phyloP scores from a whole-genome alignment of 345 rosid genomes.

The Eucalyptus pauciflora region DNA sequence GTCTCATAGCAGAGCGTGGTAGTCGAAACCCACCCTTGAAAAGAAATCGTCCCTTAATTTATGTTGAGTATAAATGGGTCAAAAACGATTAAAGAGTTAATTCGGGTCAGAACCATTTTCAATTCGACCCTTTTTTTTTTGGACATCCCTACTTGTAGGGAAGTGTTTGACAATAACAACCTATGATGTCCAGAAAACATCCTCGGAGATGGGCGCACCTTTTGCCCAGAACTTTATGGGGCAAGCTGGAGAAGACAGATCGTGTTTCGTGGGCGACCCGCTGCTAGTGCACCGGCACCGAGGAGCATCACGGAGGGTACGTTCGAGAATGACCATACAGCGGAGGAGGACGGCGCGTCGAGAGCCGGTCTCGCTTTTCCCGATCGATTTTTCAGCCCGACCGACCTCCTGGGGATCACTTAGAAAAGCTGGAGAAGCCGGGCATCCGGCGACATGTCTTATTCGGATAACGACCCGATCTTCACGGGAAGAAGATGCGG shows the following conservation, averaged over 20 bases:
- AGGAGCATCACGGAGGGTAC: background rate
- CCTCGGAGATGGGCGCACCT: background rate
- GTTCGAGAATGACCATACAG: background rate
- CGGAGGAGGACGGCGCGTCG: background rate
- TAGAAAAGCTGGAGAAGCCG: background rate
- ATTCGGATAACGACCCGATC: background rate
- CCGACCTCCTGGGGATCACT: background rate
- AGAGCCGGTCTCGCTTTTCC: background rate
- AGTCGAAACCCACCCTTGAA: too few relatives aligned
- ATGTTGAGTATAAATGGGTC: too few relatives aligned
- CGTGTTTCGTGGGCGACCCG: background rate
- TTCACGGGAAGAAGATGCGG: background rate
- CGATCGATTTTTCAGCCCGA: background rate
- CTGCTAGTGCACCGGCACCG: background rate
- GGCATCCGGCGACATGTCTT: background rate
- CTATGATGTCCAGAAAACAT: accelerated
- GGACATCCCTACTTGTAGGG: background rate
- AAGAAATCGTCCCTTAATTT: too few relatives aligned
- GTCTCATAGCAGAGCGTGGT: too few relatives aligned
- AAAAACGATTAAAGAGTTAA: too few relatives aligned
- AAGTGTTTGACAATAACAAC: background rate
- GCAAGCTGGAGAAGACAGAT: background rate
- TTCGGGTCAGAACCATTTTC: too few relatives aligned
- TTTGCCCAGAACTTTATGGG: background rate
- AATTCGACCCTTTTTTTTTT: accelerated